These are phyloP conservation scores for Sparassis latifolia DNA, from an alignment of 1,284 basidiomycete genomes.

Conservation along the genomic window DNA sequence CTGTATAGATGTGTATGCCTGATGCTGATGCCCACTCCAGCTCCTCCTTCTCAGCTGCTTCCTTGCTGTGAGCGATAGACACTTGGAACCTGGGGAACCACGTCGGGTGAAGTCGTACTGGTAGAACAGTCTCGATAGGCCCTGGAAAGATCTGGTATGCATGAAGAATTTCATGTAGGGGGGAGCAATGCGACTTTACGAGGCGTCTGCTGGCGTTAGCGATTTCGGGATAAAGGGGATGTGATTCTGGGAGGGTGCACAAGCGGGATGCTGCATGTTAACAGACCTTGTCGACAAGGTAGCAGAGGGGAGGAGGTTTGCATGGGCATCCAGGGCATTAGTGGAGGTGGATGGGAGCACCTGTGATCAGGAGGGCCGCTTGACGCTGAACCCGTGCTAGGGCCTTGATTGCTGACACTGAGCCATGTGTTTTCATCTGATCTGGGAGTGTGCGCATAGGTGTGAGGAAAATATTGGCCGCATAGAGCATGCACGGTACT, in stretches of 20 bases:
- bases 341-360: constrained; percentile 26
- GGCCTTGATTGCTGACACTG: neutral
- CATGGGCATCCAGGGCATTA: constrained; percentile 26
- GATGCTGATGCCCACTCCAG: too few relatives aligned
- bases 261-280: neutral
- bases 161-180: neutral
- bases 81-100: neutral
- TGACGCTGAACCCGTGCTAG: constrained; percentile 26
- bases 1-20: too few relatives aligned
- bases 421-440: constrained; percentile 9
- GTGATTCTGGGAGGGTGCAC: neutral
- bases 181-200: neutral
- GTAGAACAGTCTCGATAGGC: neutral
- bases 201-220: neutral
- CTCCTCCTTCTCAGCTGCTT: neutral
- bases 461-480: too few relatives aligned
- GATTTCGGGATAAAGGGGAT: too few relatives aligned
- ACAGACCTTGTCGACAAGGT: neutral
- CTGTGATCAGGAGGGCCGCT: constrained; percentile 22
- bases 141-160: neutral
- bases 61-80: neutral
- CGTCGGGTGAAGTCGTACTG: neutral
- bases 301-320: constrained; percentile 17
- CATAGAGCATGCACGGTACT: too few relatives aligned
- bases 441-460: constrained; percentile 9